Evolutionary conservation across 2,329 filamentous ascomycete genomes (phyloP).

Genomic region (Hypoxylon sp.): DNA sequence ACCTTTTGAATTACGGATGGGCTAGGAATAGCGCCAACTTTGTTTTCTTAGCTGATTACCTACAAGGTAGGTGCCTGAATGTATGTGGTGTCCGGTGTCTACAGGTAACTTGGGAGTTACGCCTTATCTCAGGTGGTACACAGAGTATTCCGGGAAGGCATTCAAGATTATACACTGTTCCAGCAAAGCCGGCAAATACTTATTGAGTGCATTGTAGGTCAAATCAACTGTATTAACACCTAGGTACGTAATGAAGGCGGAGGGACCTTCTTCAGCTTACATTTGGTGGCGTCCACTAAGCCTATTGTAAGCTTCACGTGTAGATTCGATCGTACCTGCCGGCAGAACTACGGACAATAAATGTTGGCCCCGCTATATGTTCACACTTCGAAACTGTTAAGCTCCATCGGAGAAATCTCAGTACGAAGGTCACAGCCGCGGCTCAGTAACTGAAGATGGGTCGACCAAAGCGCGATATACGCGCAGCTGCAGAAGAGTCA

Average conservation of each 20-base stretch:
- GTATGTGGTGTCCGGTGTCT: no score
- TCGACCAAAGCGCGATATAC: slow-evolving; percentile 80
- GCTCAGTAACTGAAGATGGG: slow-evolving; percentile 65
- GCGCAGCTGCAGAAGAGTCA: slow-evolving; percentile 81
- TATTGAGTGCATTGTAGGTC: no score
- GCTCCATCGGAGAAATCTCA: background rate
- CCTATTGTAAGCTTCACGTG: no score
- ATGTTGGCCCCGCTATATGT: slow-evolving; percentile 17
- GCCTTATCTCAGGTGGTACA: no score
- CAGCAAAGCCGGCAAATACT: no score
- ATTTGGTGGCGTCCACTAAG: background rate
- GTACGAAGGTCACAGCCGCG: background rate
- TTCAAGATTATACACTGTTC: background rate
- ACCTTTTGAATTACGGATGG: background rate
- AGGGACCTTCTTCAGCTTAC: background rate
- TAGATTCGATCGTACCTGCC: background rate
- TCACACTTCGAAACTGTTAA: background rate
- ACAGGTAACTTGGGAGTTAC: no score
- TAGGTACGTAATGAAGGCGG: no score
- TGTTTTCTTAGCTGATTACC: no score
- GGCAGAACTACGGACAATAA: slow-evolving; percentile 24
- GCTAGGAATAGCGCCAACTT: background rate
- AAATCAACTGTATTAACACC: no score
- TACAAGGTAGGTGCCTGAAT: background rate
- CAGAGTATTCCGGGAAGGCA: no score